phyloP scores from a whole-genome alignment of 139 green algal genomes.

The Limnomonas spitsbergensis region DNA sequence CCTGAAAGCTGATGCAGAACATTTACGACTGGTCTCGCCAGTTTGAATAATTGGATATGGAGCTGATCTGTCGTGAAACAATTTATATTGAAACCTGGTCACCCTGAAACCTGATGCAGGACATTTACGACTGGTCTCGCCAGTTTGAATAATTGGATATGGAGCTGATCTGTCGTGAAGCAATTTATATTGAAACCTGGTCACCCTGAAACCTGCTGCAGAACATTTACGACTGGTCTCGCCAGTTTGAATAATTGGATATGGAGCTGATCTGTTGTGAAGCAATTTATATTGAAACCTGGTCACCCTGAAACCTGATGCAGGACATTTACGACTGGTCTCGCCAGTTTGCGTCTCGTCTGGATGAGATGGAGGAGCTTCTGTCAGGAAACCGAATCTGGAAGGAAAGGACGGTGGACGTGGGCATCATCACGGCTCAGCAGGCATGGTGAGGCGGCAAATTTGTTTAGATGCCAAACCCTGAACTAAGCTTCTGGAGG shows the following conservation, averaged over 20 bases:
- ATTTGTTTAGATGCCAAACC: no score
- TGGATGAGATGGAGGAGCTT: conserved; percentile 89
- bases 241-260: not conserved
- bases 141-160: not conserved
- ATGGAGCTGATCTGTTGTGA: no score
- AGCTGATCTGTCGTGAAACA: no score
- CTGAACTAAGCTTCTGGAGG: no score
- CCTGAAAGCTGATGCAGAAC: no score
- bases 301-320: not conserved
- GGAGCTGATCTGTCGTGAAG: no score
- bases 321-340: conserved; percentile 80
- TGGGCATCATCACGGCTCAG: conserved; percentile 77
- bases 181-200: not conserved
- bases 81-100: no score
- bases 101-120: no score
- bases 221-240: not conserved
- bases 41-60: no score
- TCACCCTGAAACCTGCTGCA: not conserved
- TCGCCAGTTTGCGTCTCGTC: conserved; percentile 72
- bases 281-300: not conserved
- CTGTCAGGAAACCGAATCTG: conserved; percentile 83
- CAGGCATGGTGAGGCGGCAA: conserved; percentile 39
- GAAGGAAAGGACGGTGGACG: conserved; percentile 83
- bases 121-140: no score
- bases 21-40: no score